These are phyloP conservation scores for Breviolum minutum DNA, from an alignment of 73 alveolate species.

Conservation along the genomic window DNA sequence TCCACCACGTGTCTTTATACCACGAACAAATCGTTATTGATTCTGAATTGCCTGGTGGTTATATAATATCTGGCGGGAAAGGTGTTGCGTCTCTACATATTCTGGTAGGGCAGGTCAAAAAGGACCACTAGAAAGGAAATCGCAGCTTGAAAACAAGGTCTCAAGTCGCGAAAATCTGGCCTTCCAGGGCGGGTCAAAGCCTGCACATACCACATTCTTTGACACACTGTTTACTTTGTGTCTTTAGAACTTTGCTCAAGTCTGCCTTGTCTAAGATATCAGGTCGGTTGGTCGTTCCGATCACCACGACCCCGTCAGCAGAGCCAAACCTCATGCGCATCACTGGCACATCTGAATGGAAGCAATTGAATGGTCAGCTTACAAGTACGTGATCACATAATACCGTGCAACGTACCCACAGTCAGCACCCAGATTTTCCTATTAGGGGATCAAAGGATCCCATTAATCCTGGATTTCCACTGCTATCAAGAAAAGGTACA, in stretches of 20 bases:
- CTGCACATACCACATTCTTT: not conserved
- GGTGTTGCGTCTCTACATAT: too few relatives aligned
- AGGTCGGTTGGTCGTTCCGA: constrained; percentile 98
- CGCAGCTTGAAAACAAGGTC: too few relatives aligned
- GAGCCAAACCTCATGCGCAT: constrained; percentile 33
- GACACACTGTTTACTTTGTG: not conserved
- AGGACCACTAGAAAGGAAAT: too few relatives aligned
- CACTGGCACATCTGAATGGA: too few relatives aligned
- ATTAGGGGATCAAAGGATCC: not conserved
- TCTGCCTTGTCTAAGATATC: constrained; percentile 99
- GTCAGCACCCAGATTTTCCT: too few relatives aligned
- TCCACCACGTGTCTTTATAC: not conserved
- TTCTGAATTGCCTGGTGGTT: too few relatives aligned
- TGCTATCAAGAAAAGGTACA: not conserved
- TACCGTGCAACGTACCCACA: too few relatives aligned
- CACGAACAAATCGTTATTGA: too few relatives aligned
- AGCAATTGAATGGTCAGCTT: too few relatives aligned
- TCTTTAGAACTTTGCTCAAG: not conserved
- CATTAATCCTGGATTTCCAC: not conserved
- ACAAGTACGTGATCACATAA: too few relatives aligned
- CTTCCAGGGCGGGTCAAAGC: constrained; percentile 64
- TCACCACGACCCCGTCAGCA: constrained; percentile 97
- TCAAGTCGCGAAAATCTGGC: not conserved
- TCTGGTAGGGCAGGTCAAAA: too few relatives aligned
- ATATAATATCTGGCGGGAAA: too few relatives aligned